Conservation (phyloP, 345 rosid genomes). For the Carallia brachiata region DNA sequence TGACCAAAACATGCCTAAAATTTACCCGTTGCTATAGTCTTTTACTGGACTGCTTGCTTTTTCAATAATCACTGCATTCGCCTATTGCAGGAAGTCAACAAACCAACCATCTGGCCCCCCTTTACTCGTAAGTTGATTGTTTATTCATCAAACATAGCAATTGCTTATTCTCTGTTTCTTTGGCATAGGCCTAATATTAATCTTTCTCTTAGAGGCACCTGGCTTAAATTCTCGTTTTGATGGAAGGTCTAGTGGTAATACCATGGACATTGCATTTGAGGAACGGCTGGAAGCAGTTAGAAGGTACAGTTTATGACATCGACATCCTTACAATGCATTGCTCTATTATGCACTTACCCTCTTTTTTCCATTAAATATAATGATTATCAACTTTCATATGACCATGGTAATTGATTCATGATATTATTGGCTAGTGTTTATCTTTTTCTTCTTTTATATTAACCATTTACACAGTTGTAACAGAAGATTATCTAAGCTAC, state of each 20-base stretch:
- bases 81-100: constrained; percentile 54
- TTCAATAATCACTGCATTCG: neutral
- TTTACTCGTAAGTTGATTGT: constrained; percentile 52
- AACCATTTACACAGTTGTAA: too few relatives aligned
- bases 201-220: constrained; percentile 70
- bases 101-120: constrained; percentile 40
- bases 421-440: too few relatives aligned
- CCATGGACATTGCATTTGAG: constrained; percentile 63
- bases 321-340: constrained; percentile 1
- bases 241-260: constrained; percentile 43
- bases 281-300: constrained; percentile 67
- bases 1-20: too few relatives aligned
- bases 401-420: neutral
- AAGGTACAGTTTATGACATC: constrained; percentile 46
- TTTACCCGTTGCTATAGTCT: too few relatives aligned
- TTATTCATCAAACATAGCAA: too few relatives aligned
- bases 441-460: too few relatives aligned
- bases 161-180: neutral
- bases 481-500: too few relatives aligned
- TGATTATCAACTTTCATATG: neutral
- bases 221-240: constrained; percentile 51
- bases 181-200: neutral
- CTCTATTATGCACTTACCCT: neutral
- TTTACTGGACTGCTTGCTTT: too few relatives aligned
- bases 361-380: neutral